Conservation (phyloP, 768 basidiomycete genomes). For the Amylocystis lapponica region DNA sequence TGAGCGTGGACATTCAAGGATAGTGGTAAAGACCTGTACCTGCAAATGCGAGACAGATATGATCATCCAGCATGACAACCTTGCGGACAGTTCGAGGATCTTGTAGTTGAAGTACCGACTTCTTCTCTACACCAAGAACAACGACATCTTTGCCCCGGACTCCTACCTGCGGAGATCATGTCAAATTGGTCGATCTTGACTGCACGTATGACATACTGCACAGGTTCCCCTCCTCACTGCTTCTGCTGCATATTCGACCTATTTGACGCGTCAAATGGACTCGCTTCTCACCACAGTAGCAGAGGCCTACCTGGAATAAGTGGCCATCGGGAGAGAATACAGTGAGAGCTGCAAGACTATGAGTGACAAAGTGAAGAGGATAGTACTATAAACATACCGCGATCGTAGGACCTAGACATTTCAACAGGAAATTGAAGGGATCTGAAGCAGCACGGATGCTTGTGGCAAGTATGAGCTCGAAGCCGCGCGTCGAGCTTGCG, state of each 20-base stretch:
- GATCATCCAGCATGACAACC: conserved; percentile 98
- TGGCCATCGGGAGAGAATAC: conserved; percentile 99
- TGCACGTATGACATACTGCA: conserved; percentile 56
- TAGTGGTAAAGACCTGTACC: conserved; percentile 64
- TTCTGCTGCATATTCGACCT: conserved; percentile 99
- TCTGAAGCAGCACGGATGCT: conserved; percentile 9
- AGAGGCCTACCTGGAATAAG: conserved; percentile 77
- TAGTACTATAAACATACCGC: conserved; percentile 62
- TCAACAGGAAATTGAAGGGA: conserved; percentile 1
- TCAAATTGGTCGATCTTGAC: neutral
- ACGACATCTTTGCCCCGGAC: conserved; percentile 93
- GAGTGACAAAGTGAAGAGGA: too few relatives aligned
- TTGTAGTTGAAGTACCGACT: conserved; percentile 93
- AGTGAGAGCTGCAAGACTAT: conserved; percentile 75
- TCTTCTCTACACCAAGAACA: conserved; percentile 98
- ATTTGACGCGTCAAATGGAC: conserved; percentile 6
- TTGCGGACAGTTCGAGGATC: conserved; percentile 97
- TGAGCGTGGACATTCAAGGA: neutral
- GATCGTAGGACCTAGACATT: conserved; percentile 96
- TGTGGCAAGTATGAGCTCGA: conserved; percentile 1
- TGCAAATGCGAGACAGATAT: conserved; percentile 94
- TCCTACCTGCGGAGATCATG: conserved; percentile 61
- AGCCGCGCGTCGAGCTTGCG: conserved; percentile 28
- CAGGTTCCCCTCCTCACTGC: conserved; percentile 97
- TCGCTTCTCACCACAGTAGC: neutral